These are phyloP conservation scores for Cutaneotrichosporon mucoides DNA, from an alignment of 1,284 basidiomycete species.

Conservation along the genomic window DNA sequence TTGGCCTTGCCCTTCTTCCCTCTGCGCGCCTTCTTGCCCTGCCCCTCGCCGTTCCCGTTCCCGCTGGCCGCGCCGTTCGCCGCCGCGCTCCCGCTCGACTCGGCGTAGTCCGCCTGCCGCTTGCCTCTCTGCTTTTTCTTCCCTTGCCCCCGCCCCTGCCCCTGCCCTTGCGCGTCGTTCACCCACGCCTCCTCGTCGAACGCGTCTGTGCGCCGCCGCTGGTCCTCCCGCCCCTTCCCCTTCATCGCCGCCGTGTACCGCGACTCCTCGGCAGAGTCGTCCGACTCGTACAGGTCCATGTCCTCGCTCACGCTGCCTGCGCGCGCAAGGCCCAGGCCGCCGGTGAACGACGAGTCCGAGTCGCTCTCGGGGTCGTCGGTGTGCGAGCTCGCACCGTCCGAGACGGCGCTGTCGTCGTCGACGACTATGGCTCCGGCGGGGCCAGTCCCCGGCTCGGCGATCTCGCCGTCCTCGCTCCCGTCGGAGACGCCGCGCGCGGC, in stretches of 20 bases:
- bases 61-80: neutral
- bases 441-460: neutral
- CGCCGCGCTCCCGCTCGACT: neutral
- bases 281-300: neutral
- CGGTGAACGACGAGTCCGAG: neutral
- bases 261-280: neutral
- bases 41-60: neutral
- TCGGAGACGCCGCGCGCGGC: neutral
- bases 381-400: neutral
- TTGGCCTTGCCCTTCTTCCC: neutral
- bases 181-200: too few species aligned
- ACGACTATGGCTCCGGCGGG: constrained; percentile 9
- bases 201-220: too few species aligned
- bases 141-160: too few species aligned
- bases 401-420: constrained; percentile 5
- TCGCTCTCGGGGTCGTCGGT: neutral
- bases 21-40: neutral
- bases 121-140: too few species aligned
- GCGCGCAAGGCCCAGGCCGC: too few species aligned
- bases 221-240: neutral
- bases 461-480: neutral
- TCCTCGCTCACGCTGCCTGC: constrained; percentile 5
- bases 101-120: neutral
- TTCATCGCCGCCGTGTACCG: neutral
- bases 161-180: too few species aligned